These are phyloP conservation scores for Pseudomassariella vexata DNA, from an alignment of 2,329 filamentous ascomycete species.

Conservation along the genomic window DNA sequence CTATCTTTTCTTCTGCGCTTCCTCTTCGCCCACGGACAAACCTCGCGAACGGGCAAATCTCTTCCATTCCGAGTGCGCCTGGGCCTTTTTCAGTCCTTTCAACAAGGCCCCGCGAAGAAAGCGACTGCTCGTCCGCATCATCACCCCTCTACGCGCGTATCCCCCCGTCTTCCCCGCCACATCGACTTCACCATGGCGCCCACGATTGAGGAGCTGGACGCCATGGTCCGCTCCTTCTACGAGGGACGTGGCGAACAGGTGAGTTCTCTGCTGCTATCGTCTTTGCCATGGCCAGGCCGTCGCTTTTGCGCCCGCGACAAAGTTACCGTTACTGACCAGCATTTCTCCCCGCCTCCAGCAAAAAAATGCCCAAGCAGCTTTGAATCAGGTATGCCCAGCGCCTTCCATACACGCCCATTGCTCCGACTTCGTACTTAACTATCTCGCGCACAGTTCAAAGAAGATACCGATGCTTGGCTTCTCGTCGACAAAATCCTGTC, in stretches of 20 bases:
- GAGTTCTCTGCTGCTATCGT: slow-evolving; percentile 28
- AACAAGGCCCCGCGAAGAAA: too few species aligned
- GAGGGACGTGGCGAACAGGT: slow-evolving; percentile 93
- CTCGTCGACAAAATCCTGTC: slow-evolving; percentile 95
- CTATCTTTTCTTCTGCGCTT: too few species aligned
- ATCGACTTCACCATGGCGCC: slow-evolving; percentile 50
- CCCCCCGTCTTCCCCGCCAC: slow-evolving; percentile 11
- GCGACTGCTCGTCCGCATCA: slow-evolving; percentile 19
- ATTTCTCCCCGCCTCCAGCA: slow-evolving; percentile 55
- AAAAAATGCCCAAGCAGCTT: slow-evolving; percentile 88
- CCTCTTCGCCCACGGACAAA: too few species aligned
- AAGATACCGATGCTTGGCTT: slow-evolving; percentile 96
- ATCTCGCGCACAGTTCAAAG: slow-evolving; percentile 70
- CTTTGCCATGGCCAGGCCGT: slow-evolving; percentile 1
- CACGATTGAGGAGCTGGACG: slow-evolving; percentile 91
- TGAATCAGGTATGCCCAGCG: slow-evolving; percentile 72
- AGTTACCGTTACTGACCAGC: slow-evolving; percentile 28
- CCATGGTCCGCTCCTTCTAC: slow-evolving; percentile 93
- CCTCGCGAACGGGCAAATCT: too few species aligned
- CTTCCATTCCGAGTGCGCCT: too few species aligned
- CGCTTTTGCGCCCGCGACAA: slow-evolving; percentile 8
- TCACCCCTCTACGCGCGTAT: slow-evolving; percentile 20
- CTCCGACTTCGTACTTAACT: slow-evolving; percentile 15
- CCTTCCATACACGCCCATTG: slow-evolving; percentile 8
- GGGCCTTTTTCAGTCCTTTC: too few species aligned